Percentiles rank a stretch among this genome's conserved stretches.
Conservation (phyloP, 73 alveolate genomes). For the Paramecium pentaurelia region DNA sequence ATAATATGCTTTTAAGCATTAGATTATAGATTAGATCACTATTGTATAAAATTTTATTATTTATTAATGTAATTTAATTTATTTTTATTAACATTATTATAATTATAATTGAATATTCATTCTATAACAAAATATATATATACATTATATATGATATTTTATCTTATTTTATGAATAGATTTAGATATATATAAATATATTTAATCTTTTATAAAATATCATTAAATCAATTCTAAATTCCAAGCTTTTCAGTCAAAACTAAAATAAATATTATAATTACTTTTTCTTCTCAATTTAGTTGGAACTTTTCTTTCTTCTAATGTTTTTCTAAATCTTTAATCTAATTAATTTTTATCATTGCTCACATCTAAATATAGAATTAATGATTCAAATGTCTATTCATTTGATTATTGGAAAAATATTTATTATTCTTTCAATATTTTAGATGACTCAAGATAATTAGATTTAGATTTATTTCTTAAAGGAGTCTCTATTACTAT, state of each 20-base stretch:
- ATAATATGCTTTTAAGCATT: too few species aligned
- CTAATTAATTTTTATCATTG: constrained; percentile 11
- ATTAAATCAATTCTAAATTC: neutral
- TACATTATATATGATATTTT: neutral
- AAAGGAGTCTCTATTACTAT: neutral
- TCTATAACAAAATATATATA: neutral
- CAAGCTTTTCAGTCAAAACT: neutral
- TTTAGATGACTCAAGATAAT: neutral
- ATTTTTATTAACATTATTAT: neutral
- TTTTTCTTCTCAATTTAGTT: constrained; percentile 6
- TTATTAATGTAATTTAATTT: too few species aligned
- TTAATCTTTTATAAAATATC: neutral
- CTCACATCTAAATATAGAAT: neutral
- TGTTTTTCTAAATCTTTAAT: constrained; percentile 20
- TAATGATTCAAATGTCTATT: constrained; percentile 14
- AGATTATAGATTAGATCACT: too few species aligned
- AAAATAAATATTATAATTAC: neutral
- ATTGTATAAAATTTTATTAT: too few species aligned
- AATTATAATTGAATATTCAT: too few species aligned
- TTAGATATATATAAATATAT: neutral
- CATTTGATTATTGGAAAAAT: neutral
- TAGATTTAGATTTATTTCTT: constrained; percentile 20
- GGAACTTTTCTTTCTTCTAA: constrained; percentile 29
- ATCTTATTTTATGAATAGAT: neutral
- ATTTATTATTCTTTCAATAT: neutral